A percentile compares a stretch with the other conserved stretches of the same genome.
These are phyloP conservation scores for Aspergillus heteromorphus DNA, from an alignment of 495 filamentous ascomycete species.

Conservation along the genomic window DNA sequence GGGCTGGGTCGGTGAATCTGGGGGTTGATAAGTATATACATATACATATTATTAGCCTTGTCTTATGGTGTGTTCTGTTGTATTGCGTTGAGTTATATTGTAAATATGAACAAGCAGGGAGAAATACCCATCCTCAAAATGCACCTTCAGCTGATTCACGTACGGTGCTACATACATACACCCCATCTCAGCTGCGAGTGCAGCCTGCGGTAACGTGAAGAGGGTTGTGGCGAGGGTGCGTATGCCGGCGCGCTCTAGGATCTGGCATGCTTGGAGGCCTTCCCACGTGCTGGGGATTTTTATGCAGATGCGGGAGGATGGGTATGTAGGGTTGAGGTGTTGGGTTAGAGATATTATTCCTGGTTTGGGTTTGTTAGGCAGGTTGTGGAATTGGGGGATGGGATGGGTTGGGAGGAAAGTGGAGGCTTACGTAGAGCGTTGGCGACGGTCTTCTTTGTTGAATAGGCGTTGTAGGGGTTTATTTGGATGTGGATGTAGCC, in stretches of 20 bases:
- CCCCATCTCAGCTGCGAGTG: constrained; percentile 49
- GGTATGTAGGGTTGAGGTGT: constrained; percentile 43
- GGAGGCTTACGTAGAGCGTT: constrained; percentile 50
- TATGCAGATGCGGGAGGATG: constrained; percentile 50
- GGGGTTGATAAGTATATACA: not conserved
- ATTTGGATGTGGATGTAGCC: constrained; percentile 57
- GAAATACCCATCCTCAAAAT: constrained; percentile 47
- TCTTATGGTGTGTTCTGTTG: not conserved
- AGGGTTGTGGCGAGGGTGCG: constrained; percentile 57
- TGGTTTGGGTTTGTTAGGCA: constrained; percentile 19
- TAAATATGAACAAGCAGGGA: too few species aligned
- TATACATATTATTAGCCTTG: not conserved
- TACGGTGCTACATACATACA: constrained; percentile 60
- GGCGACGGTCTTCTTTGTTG: constrained; percentile 45
- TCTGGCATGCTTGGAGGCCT: constrained; percentile 55
- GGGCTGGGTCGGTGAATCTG: constrained; percentile 32
- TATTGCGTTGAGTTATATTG: too few species aligned
- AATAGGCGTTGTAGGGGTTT: constrained; percentile 53
- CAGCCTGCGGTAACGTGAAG: constrained; percentile 54
- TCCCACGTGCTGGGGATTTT: constrained; percentile 63
- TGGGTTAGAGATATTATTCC: constrained; percentile 47
- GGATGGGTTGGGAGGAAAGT: not conserved
- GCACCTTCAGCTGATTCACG: constrained; percentile 59
- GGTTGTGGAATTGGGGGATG: not conserved
- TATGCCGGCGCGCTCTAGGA: constrained; percentile 48